Evolutionary conservation across 768 basidiomycete species (phyloP).

Genomic region (Hemileccinum rubropunctum): DNA sequence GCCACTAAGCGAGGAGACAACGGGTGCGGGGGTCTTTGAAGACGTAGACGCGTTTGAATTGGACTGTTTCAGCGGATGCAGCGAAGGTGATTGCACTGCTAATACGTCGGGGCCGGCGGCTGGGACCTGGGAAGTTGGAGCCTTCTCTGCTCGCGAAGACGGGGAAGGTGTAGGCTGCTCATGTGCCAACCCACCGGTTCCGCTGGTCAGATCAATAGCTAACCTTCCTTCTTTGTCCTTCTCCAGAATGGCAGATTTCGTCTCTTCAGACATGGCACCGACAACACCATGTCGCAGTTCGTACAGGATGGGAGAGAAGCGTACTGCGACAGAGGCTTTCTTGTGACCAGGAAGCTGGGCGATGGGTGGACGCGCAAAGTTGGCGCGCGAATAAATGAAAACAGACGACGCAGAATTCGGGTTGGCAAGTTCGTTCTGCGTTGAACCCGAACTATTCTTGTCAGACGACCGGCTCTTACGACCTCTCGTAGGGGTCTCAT

Average conservation of each 20-base stretch:
- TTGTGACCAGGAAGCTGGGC: constrained; percentile 96
- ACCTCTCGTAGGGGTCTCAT: constrained; percentile 50
- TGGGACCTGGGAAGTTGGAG: constrained; percentile 2
- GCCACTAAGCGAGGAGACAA: constrained; percentile 41
- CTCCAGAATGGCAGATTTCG: constrained; percentile 62
- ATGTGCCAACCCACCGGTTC: constrained; percentile 3
- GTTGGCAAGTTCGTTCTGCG: constrained; percentile 30
- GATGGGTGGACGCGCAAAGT: constrained; percentile 88
- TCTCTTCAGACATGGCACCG: constrained; percentile 36
- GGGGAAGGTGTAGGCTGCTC: constrained; percentile 9
- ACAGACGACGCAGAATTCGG: constrained; percentile 59
- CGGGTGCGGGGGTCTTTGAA: constrained; percentile 21
- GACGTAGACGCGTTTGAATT: constrained; percentile 11
- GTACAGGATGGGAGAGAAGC: constrained; percentile 91
- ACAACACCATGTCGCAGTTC: constrained; percentile 71
- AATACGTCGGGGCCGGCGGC: constrained; percentile 8
- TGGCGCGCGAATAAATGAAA: constrained; percentile 94
- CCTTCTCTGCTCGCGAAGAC: constrained; percentile 21
- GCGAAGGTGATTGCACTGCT: constrained; percentile 10
- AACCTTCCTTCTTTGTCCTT: constrained; percentile 60
- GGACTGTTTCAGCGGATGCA: constrained; percentile 12
- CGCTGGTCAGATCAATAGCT: constrained; percentile 57
- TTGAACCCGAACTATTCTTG: constrained; percentile 25
- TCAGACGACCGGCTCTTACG: constrained; percentile 53
- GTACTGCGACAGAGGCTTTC: constrained; percentile 90